A percentile compares a stretch with the other conserved stretches of the same genome.
Conservation (phyloP, 1,284 basidiomycete species). For the Ganoderma resinaceum region DNA sequence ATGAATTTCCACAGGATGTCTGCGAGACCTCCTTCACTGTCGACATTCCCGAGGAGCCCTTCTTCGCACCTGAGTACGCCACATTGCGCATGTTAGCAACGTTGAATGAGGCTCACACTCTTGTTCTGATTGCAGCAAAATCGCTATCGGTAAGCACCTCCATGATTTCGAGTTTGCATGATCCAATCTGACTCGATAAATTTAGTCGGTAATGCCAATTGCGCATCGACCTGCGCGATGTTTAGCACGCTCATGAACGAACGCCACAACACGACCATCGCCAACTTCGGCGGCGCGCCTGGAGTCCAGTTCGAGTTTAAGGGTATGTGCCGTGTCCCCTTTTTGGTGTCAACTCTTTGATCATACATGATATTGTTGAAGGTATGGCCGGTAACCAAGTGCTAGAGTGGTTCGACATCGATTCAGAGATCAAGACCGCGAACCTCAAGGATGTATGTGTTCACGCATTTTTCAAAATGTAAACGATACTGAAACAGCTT, state of each 20-base stretch:
- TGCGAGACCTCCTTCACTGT: constrained; percentile 47
- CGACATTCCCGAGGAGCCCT: constrained; percentile 53
- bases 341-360: background rate
- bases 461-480: background rate
- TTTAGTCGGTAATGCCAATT: constrained; percentile 54
- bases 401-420: constrained; percentile 67
- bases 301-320: constrained; percentile 61
- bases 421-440: constrained; percentile 70
- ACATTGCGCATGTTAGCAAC: background rate
- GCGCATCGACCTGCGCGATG: constrained; percentile 71
- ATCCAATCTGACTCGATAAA: background rate
- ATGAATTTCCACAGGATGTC: constrained; percentile 37
- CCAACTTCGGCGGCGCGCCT: constrained; percentile 67
- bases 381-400: constrained; percentile 75
- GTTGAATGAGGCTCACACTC: background rate
- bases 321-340: constrained; percentile 43
- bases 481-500: background rate
- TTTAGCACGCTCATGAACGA: constrained; percentile 72
- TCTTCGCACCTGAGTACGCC: constrained; percentile 58
- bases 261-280: constrained; percentile 60
- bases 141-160: constrained; percentile 56
- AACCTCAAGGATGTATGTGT: constrained; percentile 58
- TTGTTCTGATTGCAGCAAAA: constrained; percentile 45
- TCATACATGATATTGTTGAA: too few species aligned
- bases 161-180: background rate